Evolutionary conservation across 2,329 filamentous ascomycete genomes (phyloP), one percentile per base, ranked within the genome.

Genomic region (Verticillium nubilum): DNA sequence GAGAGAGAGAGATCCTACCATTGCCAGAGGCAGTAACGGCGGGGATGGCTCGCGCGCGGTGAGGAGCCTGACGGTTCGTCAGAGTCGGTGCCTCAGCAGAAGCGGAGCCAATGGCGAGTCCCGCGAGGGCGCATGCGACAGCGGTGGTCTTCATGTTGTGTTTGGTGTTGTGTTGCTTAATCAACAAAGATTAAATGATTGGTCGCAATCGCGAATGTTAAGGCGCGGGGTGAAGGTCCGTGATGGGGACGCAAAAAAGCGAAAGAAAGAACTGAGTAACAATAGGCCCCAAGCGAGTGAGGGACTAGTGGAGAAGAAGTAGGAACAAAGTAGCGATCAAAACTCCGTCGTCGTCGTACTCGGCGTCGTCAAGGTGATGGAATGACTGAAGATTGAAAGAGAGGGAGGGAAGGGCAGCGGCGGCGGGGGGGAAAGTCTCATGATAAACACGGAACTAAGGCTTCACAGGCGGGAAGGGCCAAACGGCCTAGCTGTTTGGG

Each of bases 11-110:
- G 3, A 50, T 23, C 42, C n/a, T 50, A 50, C 42, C 83, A 74
- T 85, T 86, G 65, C 83, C 83, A 25, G 80, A 83, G 56, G 74
- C 80, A 0, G 79, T 79, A 64, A 86, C 78, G 13, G 76, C 70
- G 23, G 83, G 78, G 27, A 84, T 65, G 56, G 73, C 72, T 62
- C 77, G 77, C 57, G 83, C 78, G 72, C 83, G 83, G 69, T 71
- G 73, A 9, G 80, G 80, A 25, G 78, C 72, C 63, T 80, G n/a
- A 19, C 56, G 56, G 17, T 42, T 33, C 13, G 56, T 50, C 42
- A 23, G n/a, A 19, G 42, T 50, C 42, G 42, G 42, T 5, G n/a
- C 76, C 61, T 76, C 71, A 6, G 79, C 83, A 50, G 70, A 72
- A 29, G 83, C 81, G 26, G 71, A 69, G 62, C 76, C 81, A 62